Evolutionary conservation across 2,329 filamentous ascomycete genomes (phyloP).

Genomic region (Coleophoma crateriformis): DNA sequence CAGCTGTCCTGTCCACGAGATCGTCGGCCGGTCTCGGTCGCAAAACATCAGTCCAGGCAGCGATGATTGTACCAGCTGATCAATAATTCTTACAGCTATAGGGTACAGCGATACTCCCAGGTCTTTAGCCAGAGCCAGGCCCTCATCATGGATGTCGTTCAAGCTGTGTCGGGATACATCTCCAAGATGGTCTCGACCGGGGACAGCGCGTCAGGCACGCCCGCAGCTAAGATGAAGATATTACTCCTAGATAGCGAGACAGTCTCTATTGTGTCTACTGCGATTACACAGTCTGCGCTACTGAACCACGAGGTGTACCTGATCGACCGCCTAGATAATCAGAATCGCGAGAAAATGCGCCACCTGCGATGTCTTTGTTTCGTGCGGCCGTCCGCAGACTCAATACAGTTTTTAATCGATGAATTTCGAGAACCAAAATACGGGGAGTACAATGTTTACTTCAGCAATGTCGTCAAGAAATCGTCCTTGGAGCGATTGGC

Average conservation of each 20-base stretch:
- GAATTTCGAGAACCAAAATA: constrained; percentile 95
- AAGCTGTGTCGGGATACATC: constrained; percentile 91
- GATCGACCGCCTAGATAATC: constrained; percentile 90
- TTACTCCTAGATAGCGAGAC: constrained; percentile 90
- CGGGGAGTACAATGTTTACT: constrained; percentile 94
- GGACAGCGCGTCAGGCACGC: constrained; percentile 60
- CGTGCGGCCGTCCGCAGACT: constrained; percentile 84
- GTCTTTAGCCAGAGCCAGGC: not conserved
- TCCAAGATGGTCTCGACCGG: constrained; percentile 89
- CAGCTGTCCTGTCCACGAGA: too few relatives aligned
- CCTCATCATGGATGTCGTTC: constrained; percentile 80
- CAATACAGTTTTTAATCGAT: constrained; percentile 89
- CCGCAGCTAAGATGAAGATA: constrained; percentile 96
- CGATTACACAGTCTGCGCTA: constrained; percentile 89
- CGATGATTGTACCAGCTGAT: constrained; percentile 13
- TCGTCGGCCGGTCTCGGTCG: not conserved
- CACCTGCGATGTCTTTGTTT: constrained; percentile 93
- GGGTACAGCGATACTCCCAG: not conserved
- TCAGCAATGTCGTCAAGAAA: constrained; percentile 97
- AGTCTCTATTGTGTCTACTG: constrained; percentile 87
- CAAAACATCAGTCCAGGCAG: constrained; percentile 2
- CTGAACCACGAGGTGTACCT: constrained; percentile 97
- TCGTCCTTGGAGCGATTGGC: constrained; percentile 89
- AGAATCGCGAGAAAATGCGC: constrained; percentile 91
- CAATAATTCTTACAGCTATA: not conserved